Conservation (phyloP, 1,139 yeast species). For the Yamadazyma spencermartinsiae region DNA sequence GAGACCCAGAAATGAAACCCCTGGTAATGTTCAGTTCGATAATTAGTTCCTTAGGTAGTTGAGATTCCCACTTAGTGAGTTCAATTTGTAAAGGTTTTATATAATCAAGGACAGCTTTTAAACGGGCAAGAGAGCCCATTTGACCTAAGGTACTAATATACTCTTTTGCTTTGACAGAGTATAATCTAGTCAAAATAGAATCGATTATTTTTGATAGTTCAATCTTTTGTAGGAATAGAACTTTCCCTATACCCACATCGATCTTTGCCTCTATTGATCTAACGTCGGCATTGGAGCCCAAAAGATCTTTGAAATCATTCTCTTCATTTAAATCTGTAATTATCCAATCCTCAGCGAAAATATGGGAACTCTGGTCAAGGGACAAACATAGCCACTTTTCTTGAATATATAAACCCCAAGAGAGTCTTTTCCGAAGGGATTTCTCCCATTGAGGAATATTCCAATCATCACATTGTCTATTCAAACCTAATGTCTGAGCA, state of each 20-base stretch:
- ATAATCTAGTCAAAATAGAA: slow-evolving; percentile 7
- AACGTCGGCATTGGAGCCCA: neutral
- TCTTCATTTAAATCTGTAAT: slow-evolving; percentile 10
- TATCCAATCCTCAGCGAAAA: slow-evolving; percentile 13
- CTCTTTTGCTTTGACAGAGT: slow-evolving; percentile 8
- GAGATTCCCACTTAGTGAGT: slow-evolving; percentile 14
- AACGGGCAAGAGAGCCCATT: slow-evolving; percentile 9
- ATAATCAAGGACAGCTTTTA: slow-evolving; percentile 11
- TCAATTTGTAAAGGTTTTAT: slow-evolving; percentile 16
- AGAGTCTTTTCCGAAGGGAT: slow-evolving; percentile 11
- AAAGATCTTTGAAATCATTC: slow-evolving; percentile 12
- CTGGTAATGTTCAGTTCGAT: slow-evolving; percentile 15
- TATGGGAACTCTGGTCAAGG: slow-evolving; percentile 14
- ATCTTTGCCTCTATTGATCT: slow-evolving; percentile 11
- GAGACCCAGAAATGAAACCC: slow-evolving; percentile 17
- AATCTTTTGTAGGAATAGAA: slow-evolving; percentile 14
- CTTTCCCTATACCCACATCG: slow-evolving; percentile 11
- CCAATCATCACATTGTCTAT: slow-evolving; percentile 13
- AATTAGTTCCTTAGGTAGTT: slow-evolving; percentile 12
- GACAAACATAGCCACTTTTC: slow-evolving; percentile 18
- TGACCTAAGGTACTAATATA: slow-evolving; percentile 8
- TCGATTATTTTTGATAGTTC: slow-evolving; percentile 13
- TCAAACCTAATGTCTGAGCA: slow-evolving; percentile 14
- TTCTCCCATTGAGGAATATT: slow-evolving; percentile 13
- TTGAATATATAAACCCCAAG: slow-evolving; percentile 17